phyloP scores from a whole-genome alignment of 805 yeast genomes.

The Starmerella ratchasimensis region DNA sequence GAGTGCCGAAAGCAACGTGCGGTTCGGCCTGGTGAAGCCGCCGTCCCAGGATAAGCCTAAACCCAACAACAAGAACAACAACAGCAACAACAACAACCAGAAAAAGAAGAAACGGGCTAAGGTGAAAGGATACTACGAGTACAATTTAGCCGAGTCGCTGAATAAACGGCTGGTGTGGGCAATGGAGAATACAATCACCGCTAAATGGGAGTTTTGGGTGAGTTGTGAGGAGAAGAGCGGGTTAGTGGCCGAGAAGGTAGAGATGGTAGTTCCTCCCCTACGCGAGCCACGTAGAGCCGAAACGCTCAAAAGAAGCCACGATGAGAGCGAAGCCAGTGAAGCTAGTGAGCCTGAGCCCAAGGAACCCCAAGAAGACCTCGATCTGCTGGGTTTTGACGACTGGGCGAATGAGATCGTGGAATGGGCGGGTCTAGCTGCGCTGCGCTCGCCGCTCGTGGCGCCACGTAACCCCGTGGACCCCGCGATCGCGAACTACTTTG shows the following conservation, averaged over 20 bases:
- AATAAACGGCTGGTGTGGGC: slow-evolving; percentile 14
- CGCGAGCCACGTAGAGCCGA: too few relatives aligned
- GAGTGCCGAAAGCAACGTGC: not conserved
- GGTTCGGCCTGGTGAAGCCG: not conserved
- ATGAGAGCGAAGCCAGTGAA: not conserved
- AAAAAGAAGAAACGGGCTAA: too few relatives aligned
- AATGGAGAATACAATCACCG: slow-evolving; percentile 8
- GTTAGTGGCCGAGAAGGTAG: too few relatives aligned
- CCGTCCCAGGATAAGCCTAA: too few relatives aligned
- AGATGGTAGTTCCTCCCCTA: too few relatives aligned
- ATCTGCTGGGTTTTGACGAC: slow-evolving; percentile 8
- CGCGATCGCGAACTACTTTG: slow-evolving; percentile 6
- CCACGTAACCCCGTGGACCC: slow-evolving; percentile 6
- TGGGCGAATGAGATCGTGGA: slow-evolving; percentile 18
- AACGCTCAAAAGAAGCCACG: not conserved
- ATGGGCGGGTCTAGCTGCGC: slow-evolving; percentile 15
- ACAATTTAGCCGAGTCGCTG: not conserved
- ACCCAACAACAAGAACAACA: too few relatives aligned
- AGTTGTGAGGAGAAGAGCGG: too few relatives aligned
- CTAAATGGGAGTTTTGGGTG: slow-evolving; percentile 2
- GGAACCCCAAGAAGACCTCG: not conserved
- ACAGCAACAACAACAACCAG: too few relatives aligned
- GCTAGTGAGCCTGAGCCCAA: not conserved
- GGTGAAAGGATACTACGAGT: not conserved
- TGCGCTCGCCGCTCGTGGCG: slow-evolving; percentile 5